Evolutionary conservation across 2,329 filamentous ascomycete genomes (phyloP).

Genomic region (Diaporthe vaccinii): DNA sequence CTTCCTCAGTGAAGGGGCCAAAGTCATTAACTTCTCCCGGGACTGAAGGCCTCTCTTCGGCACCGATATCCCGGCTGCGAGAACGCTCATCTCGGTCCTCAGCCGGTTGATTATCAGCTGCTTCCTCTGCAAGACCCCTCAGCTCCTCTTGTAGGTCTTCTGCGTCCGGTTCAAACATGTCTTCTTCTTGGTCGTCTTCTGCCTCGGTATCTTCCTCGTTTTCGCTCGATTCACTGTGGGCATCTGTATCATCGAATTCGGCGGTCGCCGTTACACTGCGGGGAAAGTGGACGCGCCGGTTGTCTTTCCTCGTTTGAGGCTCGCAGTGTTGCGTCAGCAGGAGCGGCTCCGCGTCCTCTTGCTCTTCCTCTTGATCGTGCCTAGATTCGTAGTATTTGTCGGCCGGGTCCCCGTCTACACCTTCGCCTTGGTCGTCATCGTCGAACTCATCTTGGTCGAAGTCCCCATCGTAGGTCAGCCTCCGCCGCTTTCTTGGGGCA

Average conservation of each 20-base stretch:
- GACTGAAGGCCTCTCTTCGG: constrained; percentile 43
- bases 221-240: constrained; percentile 44
- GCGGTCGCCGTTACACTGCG: neutral
- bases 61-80: constrained; percentile 47
- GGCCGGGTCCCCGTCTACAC: constrained; percentile 51
- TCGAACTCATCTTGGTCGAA: constrained; percentile 58
- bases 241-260: constrained; percentile 45
- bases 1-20: constrained; percentile 6
- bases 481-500: constrained; percentile 78
- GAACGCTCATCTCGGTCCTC: neutral
- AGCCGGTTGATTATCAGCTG: constrained; percentile 41
- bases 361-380: constrained; percentile 43
- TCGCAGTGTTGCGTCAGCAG: constrained; percentile 39
- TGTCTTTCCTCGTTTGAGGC: neutral
- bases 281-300: constrained; percentile 39
- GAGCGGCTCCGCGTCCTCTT: constrained; percentile 41
- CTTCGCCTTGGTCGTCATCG: constrained; percentile 52
- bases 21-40: constrained; percentile 14
- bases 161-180: constrained; percentile 15
- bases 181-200: constrained; percentile 43
- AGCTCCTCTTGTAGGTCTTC: constrained; percentile 56
- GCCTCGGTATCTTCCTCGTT: constrained; percentile 40
- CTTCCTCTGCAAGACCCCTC: constrained; percentile 44
- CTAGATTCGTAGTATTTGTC: constrained; percentile 45
- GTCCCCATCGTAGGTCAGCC: constrained; percentile 59